Evolutionary conservation across 1,284 basidiomycete species (phyloP).

Genomic region (Laetiporus sulphureus): DNA sequence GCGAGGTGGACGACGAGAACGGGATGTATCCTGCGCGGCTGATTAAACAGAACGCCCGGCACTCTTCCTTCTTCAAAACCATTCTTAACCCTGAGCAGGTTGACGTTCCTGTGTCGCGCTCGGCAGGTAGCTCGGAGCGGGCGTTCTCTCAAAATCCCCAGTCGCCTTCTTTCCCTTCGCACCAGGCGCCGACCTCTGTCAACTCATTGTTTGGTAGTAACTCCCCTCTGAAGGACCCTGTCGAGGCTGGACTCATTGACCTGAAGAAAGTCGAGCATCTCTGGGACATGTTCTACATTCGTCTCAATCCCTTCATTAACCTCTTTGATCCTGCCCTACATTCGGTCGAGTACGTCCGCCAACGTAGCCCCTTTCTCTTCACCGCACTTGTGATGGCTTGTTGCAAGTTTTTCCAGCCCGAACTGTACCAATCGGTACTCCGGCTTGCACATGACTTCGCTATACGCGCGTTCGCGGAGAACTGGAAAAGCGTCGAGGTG

Average conservation of each 20-base stretch:
- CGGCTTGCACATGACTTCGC: constrained; percentile 66
- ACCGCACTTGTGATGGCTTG: constrained; percentile 77
- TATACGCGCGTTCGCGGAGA: constrained; percentile 69
- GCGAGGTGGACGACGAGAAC: constrained; percentile 58
- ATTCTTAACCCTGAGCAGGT: constrained; percentile 68
- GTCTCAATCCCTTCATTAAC: constrained; percentile 80
- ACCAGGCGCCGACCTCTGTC: constrained; percentile 8
- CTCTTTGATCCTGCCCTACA: constrained; percentile 77
- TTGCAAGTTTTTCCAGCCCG: constrained; percentile 77
- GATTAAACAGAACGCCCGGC: constrained; percentile 63
- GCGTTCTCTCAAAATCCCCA: constrained; percentile 18
- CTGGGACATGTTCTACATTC: constrained; percentile 71
- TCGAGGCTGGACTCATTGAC: constrained; percentile 58
- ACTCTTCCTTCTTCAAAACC: constrained; percentile 68
- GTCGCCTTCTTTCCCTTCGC: constrained; percentile 14
- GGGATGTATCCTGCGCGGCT: constrained; percentile 66
- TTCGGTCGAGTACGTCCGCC: constrained; percentile 66
- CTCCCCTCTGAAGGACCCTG: constrained; percentile 48
- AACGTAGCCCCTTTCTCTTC: constrained; percentile 72
- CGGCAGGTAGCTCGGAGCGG: constrained; percentile 14
- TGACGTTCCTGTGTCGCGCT: constrained; percentile 29
- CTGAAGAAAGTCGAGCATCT: constrained; percentile 61
- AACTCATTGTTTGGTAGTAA: constrained; percentile 12
- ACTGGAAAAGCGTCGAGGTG: constrained; percentile 72
- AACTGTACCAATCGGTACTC: constrained; percentile 59